These are phyloP conservation scores for Hyphochytrium catenoides DNA, from an alignment of 352 stramenopile species.

Conservation along the genomic window DNA sequence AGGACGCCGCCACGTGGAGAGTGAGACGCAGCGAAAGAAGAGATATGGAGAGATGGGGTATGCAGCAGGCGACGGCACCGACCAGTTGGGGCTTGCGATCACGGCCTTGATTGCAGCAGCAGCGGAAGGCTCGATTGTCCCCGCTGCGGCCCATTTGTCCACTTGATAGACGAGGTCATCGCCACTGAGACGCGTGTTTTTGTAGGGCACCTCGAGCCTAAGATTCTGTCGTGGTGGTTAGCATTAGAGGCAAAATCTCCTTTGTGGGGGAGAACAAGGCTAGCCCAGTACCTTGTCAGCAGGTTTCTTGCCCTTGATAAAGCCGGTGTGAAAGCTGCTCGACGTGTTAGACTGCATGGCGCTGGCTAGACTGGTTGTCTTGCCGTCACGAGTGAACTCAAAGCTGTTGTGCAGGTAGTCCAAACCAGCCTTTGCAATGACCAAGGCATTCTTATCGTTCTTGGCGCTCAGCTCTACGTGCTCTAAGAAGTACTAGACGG, in stretches of 20 bases:
- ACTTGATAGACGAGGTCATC: conserved; percentile 30
- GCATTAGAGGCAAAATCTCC: conserved; percentile 2
- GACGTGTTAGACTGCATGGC: conserved; percentile 26
- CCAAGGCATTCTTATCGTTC: conserved; percentile 28
- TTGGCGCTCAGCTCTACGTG: conserved; percentile 33
- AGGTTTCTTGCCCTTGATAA: conserved; percentile 20
- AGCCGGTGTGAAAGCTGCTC: conserved; percentile 27
- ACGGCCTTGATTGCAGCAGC: conserved; percentile 40
- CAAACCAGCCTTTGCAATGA: conserved; percentile 37
- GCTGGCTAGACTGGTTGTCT: conserved; percentile 26
- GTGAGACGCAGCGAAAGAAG: no score
- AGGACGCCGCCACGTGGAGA: background rate
- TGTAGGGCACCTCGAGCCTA: conserved; percentile 37
- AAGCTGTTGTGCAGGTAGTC: conserved; percentile 40
- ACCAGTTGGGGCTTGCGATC: conserved; percentile 31
- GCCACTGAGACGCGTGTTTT: conserved; percentile 28
- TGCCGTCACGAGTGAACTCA: conserved; percentile 34
- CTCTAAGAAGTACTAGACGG: conserved; percentile 38
- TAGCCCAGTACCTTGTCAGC: conserved; percentile 1
- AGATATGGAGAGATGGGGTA: no score
- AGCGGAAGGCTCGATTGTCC: conserved; percentile 50
- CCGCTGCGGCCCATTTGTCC: conserved; percentile 44
- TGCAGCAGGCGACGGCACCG: no score
- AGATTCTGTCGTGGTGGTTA: conserved; percentile 6
- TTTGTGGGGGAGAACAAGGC: conserved; percentile 1